These are phyloP conservation scores for Backusella morwellensis DNA, from an alignment of 192 early-diverging fungal species.

Conservation along the genomic window DNA sequence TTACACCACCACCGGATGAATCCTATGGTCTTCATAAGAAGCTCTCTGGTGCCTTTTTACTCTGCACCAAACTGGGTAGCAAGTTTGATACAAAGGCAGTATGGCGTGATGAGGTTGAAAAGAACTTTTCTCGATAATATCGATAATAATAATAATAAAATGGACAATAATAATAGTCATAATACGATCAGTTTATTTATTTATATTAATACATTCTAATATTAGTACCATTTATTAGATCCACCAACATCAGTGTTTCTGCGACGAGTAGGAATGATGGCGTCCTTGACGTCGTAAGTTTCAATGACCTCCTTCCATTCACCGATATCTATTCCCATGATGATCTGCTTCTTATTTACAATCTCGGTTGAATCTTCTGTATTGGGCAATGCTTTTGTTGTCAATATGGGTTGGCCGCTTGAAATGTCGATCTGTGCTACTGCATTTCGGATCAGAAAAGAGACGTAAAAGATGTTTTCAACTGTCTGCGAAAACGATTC, in stretches of 20 bases:
- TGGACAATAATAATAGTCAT: neutral
- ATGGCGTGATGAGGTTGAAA: conserved; percentile 33
- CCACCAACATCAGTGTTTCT: neutral
- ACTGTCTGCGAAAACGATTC: conserved; percentile 89
- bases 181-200: neutral
- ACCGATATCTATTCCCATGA: conserved; percentile 67
- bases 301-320: conserved; percentile 72
- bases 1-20: conserved; percentile 98
- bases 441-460: conserved; percentile 91
- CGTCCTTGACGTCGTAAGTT: conserved; percentile 56
- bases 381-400: conserved; percentile 65
- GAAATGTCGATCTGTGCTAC: conserved; percentile 73
- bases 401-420: conserved; percentile 64
- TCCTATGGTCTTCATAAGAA: conserved; percentile 95
- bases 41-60: conserved; percentile 87
- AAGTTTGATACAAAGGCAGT: conserved; percentile 36
- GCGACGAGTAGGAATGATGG: conserved; percentile 63
- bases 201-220: too few relatives aligned
- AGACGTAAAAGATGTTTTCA: conserved; percentile 97
- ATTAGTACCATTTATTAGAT: neutral
- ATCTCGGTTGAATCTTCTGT: conserved; percentile 62
- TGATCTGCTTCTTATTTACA: conserved; percentile 74
- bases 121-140: neutral
- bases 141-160: neutral
- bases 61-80: conserved; percentile 78